phyloP scores from a whole-genome alignment of 129 eudicot species.

The Centaurea solstitialis region DNA sequence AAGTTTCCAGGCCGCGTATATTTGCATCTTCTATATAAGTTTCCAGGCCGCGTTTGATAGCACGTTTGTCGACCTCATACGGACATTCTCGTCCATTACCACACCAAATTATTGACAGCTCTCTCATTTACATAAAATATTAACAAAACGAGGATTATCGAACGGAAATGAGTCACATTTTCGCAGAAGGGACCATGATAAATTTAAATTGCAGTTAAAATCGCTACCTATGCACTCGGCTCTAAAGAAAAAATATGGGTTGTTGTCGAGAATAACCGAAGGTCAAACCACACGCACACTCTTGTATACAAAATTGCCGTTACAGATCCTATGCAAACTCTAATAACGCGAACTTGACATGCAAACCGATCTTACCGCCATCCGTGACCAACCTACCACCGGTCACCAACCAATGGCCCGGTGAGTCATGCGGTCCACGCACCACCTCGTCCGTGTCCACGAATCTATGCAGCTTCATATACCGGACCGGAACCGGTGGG shows the following conservation, averaged over 20 bases:
- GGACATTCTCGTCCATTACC: too few relatives aligned
- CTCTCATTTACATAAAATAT: too few relatives aligned
- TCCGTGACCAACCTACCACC: slow-evolving; percentile 83
- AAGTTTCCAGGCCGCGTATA: too few relatives aligned
- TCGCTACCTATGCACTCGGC: neutral
- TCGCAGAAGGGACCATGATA: neutral
- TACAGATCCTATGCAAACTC: slow-evolving; percentile 44
- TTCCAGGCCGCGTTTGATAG: too few relatives aligned
- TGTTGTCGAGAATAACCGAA: too few relatives aligned
- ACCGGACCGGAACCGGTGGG: slow-evolving; percentile 69
- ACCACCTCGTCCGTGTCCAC: slow-evolving; percentile 68
- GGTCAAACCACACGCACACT: neutral
- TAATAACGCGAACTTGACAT: slow-evolving; percentile 78
- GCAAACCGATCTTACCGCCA: slow-evolving; percentile 81
- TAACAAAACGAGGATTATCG: too few relatives aligned
- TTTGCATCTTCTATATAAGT: too few relatives aligned
- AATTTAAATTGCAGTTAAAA: neutral
- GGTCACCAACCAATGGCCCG: slow-evolving; percentile 98
- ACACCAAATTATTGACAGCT: too few relatives aligned
- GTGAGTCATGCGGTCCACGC: slow-evolving; percentile 80
- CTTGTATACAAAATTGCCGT: slow-evolving; percentile 10
- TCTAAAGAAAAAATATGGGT: neutral
- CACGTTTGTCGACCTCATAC: too few relatives aligned
- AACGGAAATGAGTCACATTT: too few relatives aligned
- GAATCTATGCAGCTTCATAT: slow-evolving; percentile 60